Evolutionary conservation across 345 rosid genomes (phyloP), one percentile per base, ranked within the genome.

Genomic region (Camelina sativa): DNA sequence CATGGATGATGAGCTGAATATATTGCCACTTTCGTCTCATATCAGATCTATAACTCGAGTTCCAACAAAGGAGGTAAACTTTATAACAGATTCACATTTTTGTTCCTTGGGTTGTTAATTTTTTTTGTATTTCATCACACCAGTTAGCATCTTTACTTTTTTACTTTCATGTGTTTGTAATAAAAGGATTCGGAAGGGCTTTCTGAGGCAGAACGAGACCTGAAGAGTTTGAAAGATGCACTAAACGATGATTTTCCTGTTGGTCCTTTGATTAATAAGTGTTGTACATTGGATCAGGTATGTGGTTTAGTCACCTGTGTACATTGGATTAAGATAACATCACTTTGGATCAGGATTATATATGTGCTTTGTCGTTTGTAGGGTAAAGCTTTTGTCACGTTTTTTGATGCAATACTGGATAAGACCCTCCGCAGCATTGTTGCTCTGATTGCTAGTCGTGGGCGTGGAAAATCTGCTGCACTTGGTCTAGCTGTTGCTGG

Each of bases 231-330:
- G 82, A 95, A 95, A 85, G 96, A 90, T 58, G 90, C 90, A 76
- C 83, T 95, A 48, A 80, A 66, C 50, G 96, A 95, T 77, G 93
- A 87, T 79, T 88, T 89, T 65, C 98, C 97, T 61, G 96, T 85
- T 34, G 98, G 99, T 78, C 94, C 98, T 70, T 81, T 95, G 85
- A 86, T 92, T 53, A 88, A 87, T 77, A 89, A 86, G 76, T 95
- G 98, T 59, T 92, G 97, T 77, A 92, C 99, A 23, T 74, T 95
- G 76, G 99, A 95, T 85, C 99, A 95, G 96, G 99, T 95, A 67
- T 50, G 61, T 58, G 71, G 37, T 70, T 38, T 65, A 17, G 51
- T 64, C 64, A 66, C 65, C 41, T 35, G 51, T 53, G 68, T 69
- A 46, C 66, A 69, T 3, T 32, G 32, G 81, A 83, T 90, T 43